phyloP scores from a whole-genome alignment of 2,329 filamentous ascomycete genomes.

The Lachnellula occidentalis region DNA sequence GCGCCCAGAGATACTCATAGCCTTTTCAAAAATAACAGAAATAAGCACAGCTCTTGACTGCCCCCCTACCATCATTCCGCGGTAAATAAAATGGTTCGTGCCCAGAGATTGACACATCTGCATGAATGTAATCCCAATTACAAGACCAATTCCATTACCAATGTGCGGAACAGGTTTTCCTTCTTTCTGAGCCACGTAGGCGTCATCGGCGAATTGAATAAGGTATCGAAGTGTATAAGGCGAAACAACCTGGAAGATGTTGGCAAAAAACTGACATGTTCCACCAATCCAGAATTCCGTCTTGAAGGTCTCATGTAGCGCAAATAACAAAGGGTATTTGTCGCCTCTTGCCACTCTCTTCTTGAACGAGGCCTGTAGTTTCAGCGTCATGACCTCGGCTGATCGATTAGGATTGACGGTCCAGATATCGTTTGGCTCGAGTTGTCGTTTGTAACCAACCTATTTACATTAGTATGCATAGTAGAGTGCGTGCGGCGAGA shows the following conservation, averaged over 20 bases:
- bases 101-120: slow-evolving; percentile 75
- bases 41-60: slow-evolving; percentile 78
- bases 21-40: slow-evolving; percentile 83
- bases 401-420: slow-evolving; percentile 75
- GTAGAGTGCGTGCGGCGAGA: not conserved
- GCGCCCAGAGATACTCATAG: slow-evolving; percentile 80
- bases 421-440: slow-evolving; percentile 86
- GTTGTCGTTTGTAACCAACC: slow-evolving; percentile 77
- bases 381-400: slow-evolving; percentile 62
- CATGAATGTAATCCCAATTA: slow-evolving; percentile 79
- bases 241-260: slow-evolving; percentile 71
- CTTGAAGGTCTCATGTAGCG: slow-evolving; percentile 81
- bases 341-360: slow-evolving; percentile 61
- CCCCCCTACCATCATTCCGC: slow-evolving; percentile 86
- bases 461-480: slow-evolving; percentile 32
- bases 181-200: slow-evolving; percentile 58
- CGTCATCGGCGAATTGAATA: slow-evolving; percentile 77
- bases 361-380: slow-evolving; percentile 63
- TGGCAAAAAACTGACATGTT: slow-evolving; percentile 66
- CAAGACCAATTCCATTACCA: slow-evolving; percentile 72
- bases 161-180: slow-evolving; percentile 58
- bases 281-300: slow-evolving; percentile 82
- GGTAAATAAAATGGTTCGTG: slow-evolving; percentile 88
- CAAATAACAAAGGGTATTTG: slow-evolving; percentile 69
- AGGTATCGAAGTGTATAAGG: slow-evolving; percentile 83